phyloP scores from a whole-genome alignment of 371 early-diverging fungal species.

The Dinochytrium kinnereticum region DNA sequence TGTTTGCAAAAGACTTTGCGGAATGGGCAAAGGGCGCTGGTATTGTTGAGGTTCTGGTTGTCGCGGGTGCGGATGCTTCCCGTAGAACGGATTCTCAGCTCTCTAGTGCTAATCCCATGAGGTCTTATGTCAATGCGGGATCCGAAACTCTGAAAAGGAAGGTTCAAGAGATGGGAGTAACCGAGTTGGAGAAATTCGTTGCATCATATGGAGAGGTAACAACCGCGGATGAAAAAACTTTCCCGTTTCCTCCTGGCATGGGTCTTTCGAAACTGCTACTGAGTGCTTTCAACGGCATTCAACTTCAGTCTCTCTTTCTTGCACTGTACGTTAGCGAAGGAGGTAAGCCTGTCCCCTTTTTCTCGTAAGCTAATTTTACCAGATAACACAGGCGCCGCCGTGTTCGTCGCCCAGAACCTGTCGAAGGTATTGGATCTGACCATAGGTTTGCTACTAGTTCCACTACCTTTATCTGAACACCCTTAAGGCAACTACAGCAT shows the following conservation, averaged over 20 bases:
- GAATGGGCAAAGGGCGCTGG: neutral
- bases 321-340: constrained; percentile 4
- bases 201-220: neutral
- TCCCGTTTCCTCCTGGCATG: neutral
- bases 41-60: neutral
- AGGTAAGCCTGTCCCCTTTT: neutral
- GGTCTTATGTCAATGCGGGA: neutral
- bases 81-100: neutral
- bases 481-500: neutral
- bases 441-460: neutral
- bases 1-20: constrained; percentile 3
- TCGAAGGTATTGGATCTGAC: neutral
- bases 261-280: neutral
- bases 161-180: neutral
- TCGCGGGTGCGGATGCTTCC: constrained; percentile 9
- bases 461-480: neutral
- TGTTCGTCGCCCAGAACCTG: neutral
- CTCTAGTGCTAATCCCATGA: neutral
- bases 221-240: neutral
- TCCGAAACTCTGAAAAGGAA: neutral
- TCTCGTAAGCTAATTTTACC: neutral
- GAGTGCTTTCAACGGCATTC: neutral
- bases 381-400: neutral
- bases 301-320: neutral
- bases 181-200: neutral